Percentiles rank a stretch among this genome's conserved stretches.
These are phyloP conservation scores for Boechera divaricarpa DNA, from an alignment of 345 rosid species.

Conservation along the genomic window DNA sequence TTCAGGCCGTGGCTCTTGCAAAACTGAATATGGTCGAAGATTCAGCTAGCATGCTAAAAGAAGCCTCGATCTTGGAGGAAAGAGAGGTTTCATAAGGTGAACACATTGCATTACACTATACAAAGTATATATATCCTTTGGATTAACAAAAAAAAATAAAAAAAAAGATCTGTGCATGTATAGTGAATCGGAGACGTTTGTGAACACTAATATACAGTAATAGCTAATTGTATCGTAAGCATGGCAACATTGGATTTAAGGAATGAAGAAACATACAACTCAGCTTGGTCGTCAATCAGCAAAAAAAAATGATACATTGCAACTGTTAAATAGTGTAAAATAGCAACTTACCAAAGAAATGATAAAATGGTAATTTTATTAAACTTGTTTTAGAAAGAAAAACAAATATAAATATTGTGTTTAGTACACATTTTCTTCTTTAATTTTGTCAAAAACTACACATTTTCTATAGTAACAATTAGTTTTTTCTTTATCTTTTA, in stretches of 20 bases:
- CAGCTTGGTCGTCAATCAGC: not conserved
- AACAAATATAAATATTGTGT: too few relatives aligned
- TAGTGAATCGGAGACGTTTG: not conserved
- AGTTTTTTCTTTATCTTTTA: too few relatives aligned
- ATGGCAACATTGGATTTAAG: not conserved
- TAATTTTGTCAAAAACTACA: too few relatives aligned
- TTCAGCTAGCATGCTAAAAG: conserved; percentile 77
- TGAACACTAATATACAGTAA: not conserved
- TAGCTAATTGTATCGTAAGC: not conserved
- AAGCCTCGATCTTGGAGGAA: conserved; percentile 75
- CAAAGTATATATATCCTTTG: not conserved
- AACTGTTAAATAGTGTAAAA: too few relatives aligned
- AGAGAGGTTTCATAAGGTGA: conserved; percentile 50
- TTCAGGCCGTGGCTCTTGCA: conserved; percentile 86
- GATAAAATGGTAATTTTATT: too few relatives aligned
- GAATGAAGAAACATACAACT: not conserved
- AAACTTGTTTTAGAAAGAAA: too few relatives aligned
- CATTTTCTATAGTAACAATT: too few relatives aligned
- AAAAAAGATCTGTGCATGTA: not conserved
- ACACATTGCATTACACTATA: conserved; percentile 8
- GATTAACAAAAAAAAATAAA: not conserved
- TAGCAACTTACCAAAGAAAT: too few relatives aligned
- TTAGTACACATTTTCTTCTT: too few relatives aligned
- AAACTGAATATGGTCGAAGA: conserved; percentile 90
- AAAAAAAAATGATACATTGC: too few relatives aligned